Conservation (phyloP, 805 yeast genomes). For the Candida fluviatilis region DNA sequence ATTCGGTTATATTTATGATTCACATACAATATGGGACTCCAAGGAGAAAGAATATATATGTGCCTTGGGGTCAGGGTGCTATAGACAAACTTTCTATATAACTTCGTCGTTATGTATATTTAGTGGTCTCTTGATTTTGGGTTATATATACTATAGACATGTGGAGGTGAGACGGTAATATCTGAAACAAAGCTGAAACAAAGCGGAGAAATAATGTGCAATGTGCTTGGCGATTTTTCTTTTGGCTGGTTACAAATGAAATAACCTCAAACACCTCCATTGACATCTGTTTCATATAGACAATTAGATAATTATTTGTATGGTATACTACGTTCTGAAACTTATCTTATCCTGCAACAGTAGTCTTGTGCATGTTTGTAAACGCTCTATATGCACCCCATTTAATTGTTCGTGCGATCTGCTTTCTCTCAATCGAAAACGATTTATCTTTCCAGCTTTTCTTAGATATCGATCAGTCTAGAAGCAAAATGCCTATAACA, state of each 20-base stretch:
- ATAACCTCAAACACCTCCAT: no score
- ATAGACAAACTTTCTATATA: conserved; percentile 21
- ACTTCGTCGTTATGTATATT: conserved; percentile 20
- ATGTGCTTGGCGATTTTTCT: no score
- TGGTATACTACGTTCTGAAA: no score
- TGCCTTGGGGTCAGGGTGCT: conserved; percentile 26
- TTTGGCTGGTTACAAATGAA: no score
- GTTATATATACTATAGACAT: conserved; percentile 14
- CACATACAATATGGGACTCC: conserved; percentile 15
- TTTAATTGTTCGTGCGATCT: no score
- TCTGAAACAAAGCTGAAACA: background rate
- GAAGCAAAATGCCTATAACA: background rate
- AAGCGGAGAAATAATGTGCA: no score
- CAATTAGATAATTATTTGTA: no score
- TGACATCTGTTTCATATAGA: no score
- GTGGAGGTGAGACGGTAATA: background rate
- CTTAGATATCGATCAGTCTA: background rate
- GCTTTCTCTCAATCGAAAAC: background rate
- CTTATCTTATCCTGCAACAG: no score
- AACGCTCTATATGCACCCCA: no score
- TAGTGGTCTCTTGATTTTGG: conserved; percentile 16
- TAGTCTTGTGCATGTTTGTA: no score
- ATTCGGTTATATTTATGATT: conserved; percentile 28
- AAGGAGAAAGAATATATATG: conserved; percentile 16
- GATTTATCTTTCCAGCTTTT: background rate